Base-by-base conservation (phyloP, 23 red algal genomes). In the Gracilaria caudata region DNA sequence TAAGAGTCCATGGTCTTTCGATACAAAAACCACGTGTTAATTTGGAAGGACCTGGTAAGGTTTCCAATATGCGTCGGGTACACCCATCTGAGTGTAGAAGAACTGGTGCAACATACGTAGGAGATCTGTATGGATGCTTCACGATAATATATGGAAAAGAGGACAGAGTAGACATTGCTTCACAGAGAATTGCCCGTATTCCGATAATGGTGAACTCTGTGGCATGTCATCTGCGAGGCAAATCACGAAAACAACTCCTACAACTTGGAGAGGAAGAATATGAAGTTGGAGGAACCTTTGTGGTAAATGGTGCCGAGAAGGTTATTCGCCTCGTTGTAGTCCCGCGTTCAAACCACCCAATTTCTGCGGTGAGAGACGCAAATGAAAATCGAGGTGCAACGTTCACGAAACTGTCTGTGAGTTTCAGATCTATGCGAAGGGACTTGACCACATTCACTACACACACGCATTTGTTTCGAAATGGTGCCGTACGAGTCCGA, bases 241-340 rank as follows among this genome's bases (percentile, higher is more conserved):
- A 84, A 13, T 45, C 80, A 38, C 74, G 89, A 7, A 39, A 39
- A 43, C 77, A 99, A 26, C 78, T 95, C 51, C 10, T 86, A 2
- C 51, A 73, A 11, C 57, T 82, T 21, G 86, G 88, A 59, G 97
- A 99, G 73, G 97, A 99, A 73, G 93, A 99, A 75, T 99, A 84
- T 56, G 97, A 99, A 63, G 75, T 74, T 44, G 97, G 97, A 17
- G 97, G 97, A 13, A 92, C 77, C 51, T 99, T 99, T 38, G 81
- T 99, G 11, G 77, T 91, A 57, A 99, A 99, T 71, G 97, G 97
- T 20, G 68, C 92, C 11, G 97, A 99, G 59, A 95, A 94, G 57
- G 77, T 99, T 19, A 21, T 99, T 19, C 93, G 97, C 14, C 87
- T 95, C 68, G 23, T 94, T n/a, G 83, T 99, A 1, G 79, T 95